Base-by-base conservation (phyloP, 1,284 basidiomycete species). In the Trichosporon ovoides region DNA sequence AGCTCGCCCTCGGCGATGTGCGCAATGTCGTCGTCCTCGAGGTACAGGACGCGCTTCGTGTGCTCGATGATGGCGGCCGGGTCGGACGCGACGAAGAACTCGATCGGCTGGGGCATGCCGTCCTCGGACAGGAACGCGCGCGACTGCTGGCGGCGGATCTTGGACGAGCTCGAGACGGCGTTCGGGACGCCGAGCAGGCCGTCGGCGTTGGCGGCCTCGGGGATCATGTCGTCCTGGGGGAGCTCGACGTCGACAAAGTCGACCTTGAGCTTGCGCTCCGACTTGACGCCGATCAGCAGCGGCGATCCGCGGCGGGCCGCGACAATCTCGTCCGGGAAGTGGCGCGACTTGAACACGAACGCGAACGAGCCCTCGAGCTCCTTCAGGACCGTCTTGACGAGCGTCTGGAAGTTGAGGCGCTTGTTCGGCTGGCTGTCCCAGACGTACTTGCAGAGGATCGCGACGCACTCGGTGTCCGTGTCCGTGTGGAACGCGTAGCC, bases 201-300 rank as follows among this genome's bases (percentile, higher is more conserved):
- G 50, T 64, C 80, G 50, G 62, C 64, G 46, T 68, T 66, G 38
- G 61, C 64, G 49, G 62, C 66, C 46, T 58, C 57, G 37, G 57
- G 52, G 33, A 54, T 34, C 66, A 68, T 80, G 63, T 87, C 87
- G 59, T 78, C 88, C 48, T 85, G 86, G 37, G 88, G 84, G 71
- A 96, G 86, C 77, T 98, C 94, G 62, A 99, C 96, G 78, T 98
- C 96, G 58, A 99, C 95, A 75, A 98, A 98, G 81, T 98, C 96
- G 52, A 98, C 95, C 83, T 99, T 99, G 76, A 99, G 85, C 81
- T 98, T 98, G 84, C 95, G 94, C 77, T 98, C 95, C 35, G 96
- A 98, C 87, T 98, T 98, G 77, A 99, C 95, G 81, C 96, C 96
- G 72, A 98, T 88, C 58, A 98, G 80, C 28, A 99, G 85, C 22